phyloP scores from a whole-genome alignment of 2,329 filamentous ascomycete species.

The Arthrobotrys pseudoclavata region DNA sequence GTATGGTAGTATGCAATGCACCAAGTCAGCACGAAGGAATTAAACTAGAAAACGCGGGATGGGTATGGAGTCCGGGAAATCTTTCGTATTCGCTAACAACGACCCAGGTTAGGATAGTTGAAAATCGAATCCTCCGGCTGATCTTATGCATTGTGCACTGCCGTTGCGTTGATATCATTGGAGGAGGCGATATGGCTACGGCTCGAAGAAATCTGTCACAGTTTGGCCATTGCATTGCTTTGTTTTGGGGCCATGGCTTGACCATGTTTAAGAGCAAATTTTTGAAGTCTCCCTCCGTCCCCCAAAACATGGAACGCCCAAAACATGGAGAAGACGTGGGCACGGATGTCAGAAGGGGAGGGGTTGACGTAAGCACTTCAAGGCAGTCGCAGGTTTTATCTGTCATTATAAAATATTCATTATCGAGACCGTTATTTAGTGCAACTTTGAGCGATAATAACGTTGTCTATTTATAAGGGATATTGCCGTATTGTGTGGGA shows the following conservation, averaged over 20 bases:
- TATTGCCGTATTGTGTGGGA: neutral
- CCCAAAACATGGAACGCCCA: conserved; percentile 6
- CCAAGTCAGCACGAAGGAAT: neutral
- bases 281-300: neutral
- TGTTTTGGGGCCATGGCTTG: too few relatives aligned
- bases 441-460: neutral
- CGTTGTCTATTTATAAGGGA: neutral
- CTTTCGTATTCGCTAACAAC: conserved; percentile 2
- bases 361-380: conserved; percentile 26
- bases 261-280: too few relatives aligned
- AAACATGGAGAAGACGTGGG: conserved; percentile 10
- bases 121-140: neutral
- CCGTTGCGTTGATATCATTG: too few relatives aligned
- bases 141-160: conserved; percentile 1
- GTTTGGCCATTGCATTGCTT: neutral
- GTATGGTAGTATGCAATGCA: neutral
- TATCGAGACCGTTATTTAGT: neutral
- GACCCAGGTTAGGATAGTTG: neutral
- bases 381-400: conserved; percentile 14
- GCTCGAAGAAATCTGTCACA: neutral
- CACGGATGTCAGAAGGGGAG: conserved; percentile 8
- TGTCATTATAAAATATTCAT: neutral
- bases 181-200: conserved; percentile 4
- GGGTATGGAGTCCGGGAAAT: neutral
- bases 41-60: neutral